Evolutionary conservation across 345 rosid species (phyloP).

Genomic region (Boechera stricta): DNA sequence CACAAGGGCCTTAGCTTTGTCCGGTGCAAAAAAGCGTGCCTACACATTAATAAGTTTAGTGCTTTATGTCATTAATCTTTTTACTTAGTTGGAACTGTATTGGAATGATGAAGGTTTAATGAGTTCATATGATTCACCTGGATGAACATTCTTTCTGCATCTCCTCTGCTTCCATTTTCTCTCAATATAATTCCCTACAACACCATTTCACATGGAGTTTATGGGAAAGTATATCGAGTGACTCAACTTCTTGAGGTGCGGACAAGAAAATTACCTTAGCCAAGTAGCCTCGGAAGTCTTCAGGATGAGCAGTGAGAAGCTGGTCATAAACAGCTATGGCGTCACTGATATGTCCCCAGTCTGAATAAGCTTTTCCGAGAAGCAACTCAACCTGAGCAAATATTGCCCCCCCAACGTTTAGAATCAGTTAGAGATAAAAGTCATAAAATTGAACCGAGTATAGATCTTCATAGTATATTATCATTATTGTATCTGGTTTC

Average conservation of each 20-base stretch:
- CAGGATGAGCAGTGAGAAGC: conserved; percentile 76
- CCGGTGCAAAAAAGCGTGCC: conserved; percentile 96
- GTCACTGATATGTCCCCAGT: conserved; percentile 79
- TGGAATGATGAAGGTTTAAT: background rate
- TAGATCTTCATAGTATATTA: background rate
- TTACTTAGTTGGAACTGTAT: background rate
- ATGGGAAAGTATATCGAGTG: conserved; percentile 9
- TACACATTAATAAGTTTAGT: conserved; percentile 41
- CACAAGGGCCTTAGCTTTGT: conserved; percentile 84
- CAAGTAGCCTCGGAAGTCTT: conserved; percentile 90
- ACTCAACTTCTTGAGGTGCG: background rate
- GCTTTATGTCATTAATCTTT: conserved; percentile 8
- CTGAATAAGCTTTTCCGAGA: conserved; percentile 96
- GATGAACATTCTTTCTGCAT: conserved; percentile 98
- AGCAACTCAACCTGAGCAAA: conserved; percentile 74
- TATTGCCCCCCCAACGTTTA: conserved; percentile 11
- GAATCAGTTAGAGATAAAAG: background rate
- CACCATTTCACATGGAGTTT: conserved; percentile 29
- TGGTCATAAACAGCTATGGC: conserved; percentile 84
- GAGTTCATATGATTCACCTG: conserved; percentile 62
- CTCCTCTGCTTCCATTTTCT: conserved; percentile 84
- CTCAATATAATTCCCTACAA: conserved; percentile 84
- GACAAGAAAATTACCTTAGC: conserved; percentile 67
- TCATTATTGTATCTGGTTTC: conserved; percentile 12
- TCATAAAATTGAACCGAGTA: background rate